Evolutionary conservation across 1,284 basidiomycete species (phyloP), one percentile per base, ranked within the genome.

Genomic region (Nidula niveotomentosa): DNA sequence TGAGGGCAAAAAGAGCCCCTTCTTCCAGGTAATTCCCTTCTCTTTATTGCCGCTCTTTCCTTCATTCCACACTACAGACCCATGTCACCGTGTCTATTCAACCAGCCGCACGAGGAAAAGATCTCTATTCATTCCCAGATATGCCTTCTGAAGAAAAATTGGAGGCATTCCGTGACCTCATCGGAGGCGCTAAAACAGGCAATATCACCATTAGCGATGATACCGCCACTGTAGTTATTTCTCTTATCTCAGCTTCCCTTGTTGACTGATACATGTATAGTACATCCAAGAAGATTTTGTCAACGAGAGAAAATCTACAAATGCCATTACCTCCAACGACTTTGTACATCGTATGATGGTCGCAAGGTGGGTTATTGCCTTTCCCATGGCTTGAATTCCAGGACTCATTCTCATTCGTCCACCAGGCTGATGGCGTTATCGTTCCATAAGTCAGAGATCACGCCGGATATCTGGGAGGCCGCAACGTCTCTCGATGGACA

Each of bases 241-340:
- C 52, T 41, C 18, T 6, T 17, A 7, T 46, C 23, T 6, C 10
- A 6, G 45, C 56, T 30, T 55, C 18, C 49, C 53, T 17, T 49
- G 17, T 49, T 34, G 47, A 35, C 49, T 60, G 10, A 62, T 8
- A 45, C n/a, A 39, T 35, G 13, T 49, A 1, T 56, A 91, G 88
- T 71, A 85, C 59, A 88, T 93, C 34, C 86, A 91, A 74, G 76
- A 84, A 6, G 87, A 91, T 58, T 93, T 91, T 64, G 87, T 92
- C 7, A 70, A 69, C 45, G 77, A 84, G 57, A 74, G 90, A 49
- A 79, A 82, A 63, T 48, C 47, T 48, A 53, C 62, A 37, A 53
- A 52, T 64, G 23, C 23, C 33, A 33, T 60, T 83, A 83, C 84
- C 15, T 69, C 83, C 0, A 83, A 90, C 18, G 81, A 86, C 58